Conservation (phyloP, 257 asterid genomes). For the Solanum sparsipilum region DNA sequence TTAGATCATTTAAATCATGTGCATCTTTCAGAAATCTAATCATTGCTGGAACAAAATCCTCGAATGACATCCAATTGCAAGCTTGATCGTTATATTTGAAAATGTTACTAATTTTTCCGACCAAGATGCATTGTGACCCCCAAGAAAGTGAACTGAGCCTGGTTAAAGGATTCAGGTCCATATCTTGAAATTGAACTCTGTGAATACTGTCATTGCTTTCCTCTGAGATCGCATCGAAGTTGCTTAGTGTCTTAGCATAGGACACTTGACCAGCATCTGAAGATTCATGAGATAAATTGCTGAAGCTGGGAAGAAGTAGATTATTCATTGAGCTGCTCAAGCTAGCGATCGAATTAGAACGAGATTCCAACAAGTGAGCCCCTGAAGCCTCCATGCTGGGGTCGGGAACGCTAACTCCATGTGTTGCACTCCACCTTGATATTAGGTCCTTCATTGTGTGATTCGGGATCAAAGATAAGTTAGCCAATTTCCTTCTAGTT, state of each 20-base stretch:
- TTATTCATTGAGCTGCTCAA: not conserved
- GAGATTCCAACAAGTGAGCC: slow-evolving; percentile 53
- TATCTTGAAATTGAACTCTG: slow-evolving; percentile 6
- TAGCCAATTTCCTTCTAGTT: slow-evolving; percentile 83
- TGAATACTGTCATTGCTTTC: not conserved
- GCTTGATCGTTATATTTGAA: slow-evolving; percentile 22
- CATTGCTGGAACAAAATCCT: slow-evolving; percentile 26
- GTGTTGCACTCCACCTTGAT: slow-evolving; percentile 86
- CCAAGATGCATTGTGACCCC: slow-evolving; percentile 45
- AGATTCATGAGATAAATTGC: slow-evolving; percentile 50
- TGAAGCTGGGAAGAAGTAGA: slow-evolving; percentile 12
- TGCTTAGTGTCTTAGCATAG: slow-evolving; percentile 31
- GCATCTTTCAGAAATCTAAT: slow-evolving; percentile 62
- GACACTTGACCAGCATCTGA: slow-evolving; percentile 57
- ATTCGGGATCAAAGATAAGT: slow-evolving; percentile 75
- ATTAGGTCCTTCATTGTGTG: slow-evolving; percentile 92
- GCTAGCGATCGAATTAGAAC: slow-evolving; percentile 45
- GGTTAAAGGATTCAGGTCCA: slow-evolving; percentile 21
- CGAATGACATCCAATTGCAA: slow-evolving; percentile 18
- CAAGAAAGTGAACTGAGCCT: slow-evolving; percentile 51
- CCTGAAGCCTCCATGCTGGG: slow-evolving; percentile 88
- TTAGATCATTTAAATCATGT: slow-evolving; percentile 26
- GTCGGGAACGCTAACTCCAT: slow-evolving; percentile 62
- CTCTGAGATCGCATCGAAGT: not conserved
- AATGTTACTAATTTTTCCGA: slow-evolving; percentile 31